Conservation (phyloP, 139 green algal genomes). For the Auxenochlorella pyrenoidosa region DNA sequence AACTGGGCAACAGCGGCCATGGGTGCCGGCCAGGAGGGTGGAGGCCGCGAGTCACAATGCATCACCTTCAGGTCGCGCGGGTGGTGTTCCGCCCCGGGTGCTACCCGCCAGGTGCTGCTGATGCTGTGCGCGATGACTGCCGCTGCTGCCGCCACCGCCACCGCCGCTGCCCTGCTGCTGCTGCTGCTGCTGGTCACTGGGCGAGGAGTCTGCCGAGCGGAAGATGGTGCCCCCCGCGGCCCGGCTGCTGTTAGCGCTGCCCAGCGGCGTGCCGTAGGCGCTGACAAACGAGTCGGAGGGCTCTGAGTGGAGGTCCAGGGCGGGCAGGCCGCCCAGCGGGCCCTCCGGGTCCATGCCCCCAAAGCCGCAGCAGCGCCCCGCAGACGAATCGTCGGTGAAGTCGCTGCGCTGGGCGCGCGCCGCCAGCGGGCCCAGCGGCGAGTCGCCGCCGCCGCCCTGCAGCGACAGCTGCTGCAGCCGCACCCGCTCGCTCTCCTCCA, state of each 20-base stretch:
- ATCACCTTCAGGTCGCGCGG: no score
- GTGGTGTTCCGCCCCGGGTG: no score
- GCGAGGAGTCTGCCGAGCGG: neutral
- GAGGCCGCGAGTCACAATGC: no score
- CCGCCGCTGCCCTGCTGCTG: neutral
- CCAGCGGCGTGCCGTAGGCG: neutral
- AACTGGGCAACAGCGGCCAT: no score
- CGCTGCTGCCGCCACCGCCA: neutral
- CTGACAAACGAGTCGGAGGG: neutral
- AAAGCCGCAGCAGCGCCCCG: neutral
- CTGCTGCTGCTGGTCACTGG: neutral
- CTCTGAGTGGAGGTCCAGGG: neutral
- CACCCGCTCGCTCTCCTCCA: slow-evolving; percentile 28
- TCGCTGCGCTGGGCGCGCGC: neutral
- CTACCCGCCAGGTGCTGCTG: no score
- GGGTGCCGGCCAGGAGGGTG: no score
- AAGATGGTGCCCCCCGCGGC: neutral
- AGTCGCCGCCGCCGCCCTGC: neutral
- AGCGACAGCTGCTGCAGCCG: slow-evolving; percentile 31
- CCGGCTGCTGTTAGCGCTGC: neutral
- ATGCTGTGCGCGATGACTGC: no score
- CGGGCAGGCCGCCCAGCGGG: neutral
- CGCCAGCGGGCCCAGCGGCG: neutral
- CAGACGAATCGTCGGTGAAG: slow-evolving; percentile 7
- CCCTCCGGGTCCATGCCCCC: neutral